phyloP scores from a whole-genome alignment of 768 basidiomycete genomes.

The Lactifluus piperatus region DNA sequence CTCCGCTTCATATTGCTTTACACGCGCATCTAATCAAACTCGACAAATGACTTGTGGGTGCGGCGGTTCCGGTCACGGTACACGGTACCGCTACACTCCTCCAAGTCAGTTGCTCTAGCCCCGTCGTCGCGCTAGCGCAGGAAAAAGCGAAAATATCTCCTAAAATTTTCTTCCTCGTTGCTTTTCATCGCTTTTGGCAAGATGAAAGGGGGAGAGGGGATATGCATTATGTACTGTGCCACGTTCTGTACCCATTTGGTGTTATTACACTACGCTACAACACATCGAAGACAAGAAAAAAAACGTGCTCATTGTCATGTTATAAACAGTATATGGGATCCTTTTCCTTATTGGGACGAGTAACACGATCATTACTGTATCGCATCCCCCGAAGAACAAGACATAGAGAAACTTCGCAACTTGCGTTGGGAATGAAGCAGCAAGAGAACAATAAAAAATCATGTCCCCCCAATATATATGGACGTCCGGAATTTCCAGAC shows the following conservation, averaged over 20 bases:
- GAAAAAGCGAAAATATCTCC: not conserved
- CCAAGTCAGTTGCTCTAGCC: no score
- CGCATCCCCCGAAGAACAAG: not conserved
- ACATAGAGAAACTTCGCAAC: not conserved
- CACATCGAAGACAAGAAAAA: not conserved
- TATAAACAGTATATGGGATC: not conserved
- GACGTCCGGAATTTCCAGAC: not conserved
- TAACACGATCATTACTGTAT: not conserved
- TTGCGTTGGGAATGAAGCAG: not conserved
- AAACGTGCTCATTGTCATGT: not conserved
- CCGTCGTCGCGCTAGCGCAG: not conserved
- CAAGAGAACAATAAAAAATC: not conserved
- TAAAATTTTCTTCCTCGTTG: not conserved
- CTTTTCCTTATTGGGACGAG: not conserved
- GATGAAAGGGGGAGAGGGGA: not conserved
- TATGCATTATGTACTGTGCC: not conserved
- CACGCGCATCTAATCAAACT: not conserved
- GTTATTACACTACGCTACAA: not conserved
- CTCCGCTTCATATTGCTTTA: not conserved
- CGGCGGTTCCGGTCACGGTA: not conserved
- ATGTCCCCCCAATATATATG: not conserved
- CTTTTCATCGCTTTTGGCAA: not conserved
- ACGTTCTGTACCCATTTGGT: conserved; percentile 16
- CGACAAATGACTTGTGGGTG: not conserved
- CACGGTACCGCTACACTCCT: not conserved